phyloP scores from a whole-genome alignment of 2,329 filamentous ascomycete species.

The Tricladium varicosporioides region DNA sequence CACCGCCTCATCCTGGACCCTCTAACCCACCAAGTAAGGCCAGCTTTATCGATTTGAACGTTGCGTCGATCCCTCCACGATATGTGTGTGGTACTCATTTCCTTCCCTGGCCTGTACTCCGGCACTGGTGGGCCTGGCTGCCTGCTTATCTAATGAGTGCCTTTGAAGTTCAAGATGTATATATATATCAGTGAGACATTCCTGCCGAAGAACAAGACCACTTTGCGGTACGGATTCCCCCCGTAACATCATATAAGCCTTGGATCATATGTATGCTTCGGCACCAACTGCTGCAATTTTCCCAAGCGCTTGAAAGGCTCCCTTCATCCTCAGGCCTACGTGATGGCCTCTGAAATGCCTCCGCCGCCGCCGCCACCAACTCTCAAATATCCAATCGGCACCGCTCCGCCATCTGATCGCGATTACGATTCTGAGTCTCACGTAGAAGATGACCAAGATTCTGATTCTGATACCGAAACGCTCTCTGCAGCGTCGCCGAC shows the following conservation, averaged over 20 bases:
- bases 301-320: not conserved
- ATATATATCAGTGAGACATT: constrained; percentile 12
- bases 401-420: not conserved
- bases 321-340: constrained; percentile 2
- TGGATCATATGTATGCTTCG: not conserved
- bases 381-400: constrained; percentile 5
- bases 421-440: constrained; percentile 13
- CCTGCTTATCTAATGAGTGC: constrained; percentile 8
- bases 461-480: constrained; percentile 12
- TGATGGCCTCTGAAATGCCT: constrained; percentile 11
- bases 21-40: not conserved
- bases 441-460: constrained; percentile 15
- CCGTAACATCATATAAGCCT: not conserved
- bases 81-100: constrained; percentile 7
- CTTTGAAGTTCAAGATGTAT: not conserved
- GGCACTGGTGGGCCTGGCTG: constrained; percentile 2
- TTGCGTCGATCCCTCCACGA: constrained; percentile 8
- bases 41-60: constrained; percentile 4
- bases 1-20: constrained; percentile 4
- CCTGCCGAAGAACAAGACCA: constrained; percentile 1
- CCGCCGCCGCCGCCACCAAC: constrained; percentile 12
- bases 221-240: not conserved
- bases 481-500: constrained; percentile 8
- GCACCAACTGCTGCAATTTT: not conserved
- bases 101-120: constrained; percentile 4